Evolutionary conservation across 2,329 filamentous ascomycete genomes (phyloP), one percentile per base, ranked within the genome.

Genomic region (Cercospora sp.): DNA sequence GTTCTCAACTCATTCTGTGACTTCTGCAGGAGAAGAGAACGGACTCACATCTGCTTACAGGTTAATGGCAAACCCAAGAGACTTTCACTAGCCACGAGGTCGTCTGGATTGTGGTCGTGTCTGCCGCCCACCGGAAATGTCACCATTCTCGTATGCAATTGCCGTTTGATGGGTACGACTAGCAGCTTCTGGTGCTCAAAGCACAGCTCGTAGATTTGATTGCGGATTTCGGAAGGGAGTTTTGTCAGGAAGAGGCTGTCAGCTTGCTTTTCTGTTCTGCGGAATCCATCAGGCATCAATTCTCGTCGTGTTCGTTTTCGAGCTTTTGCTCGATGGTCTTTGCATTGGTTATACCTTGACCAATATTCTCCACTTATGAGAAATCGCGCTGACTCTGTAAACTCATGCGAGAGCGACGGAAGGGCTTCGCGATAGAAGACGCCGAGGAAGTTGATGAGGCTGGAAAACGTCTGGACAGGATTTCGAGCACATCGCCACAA

Each of bases 191-290:
- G 36, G 5, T 51, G 12, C 20, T 45, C 26, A 18, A 48, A 20
- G n/a, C 39, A 63, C 7, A 48, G 12, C 39, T 63, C 60, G 18
- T 51, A 63, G 23, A 63, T 51, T 1, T 31, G 60, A 53, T 28
- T 63, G 36, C 60, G 60, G 4, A 63, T 26, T 23, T 63, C 60
- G 23, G 60, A 39, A 31, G 60, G 60, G 9, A 63, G 42, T n/a
- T 20, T 53, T 7, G 23, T 48, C 39, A 63, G 23, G 60, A 63
- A 63, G 12, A 26, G 26, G 60, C 60, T 28, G 10, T 53, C 39
- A 18, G 9, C 9, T 13, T 33, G 42, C 5, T 28, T 13, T 18
- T 5, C 55, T 31, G 42, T n/a, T 33, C 31, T 53, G 20, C 42
- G 42, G 2, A n/a, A 18, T 5, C 60, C 60, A 16, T 12, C 6